These are phyloP conservation scores for Suillus bovinus DNA, from an alignment of 768 basidiomycete genomes.

Conservation along the genomic window DNA sequence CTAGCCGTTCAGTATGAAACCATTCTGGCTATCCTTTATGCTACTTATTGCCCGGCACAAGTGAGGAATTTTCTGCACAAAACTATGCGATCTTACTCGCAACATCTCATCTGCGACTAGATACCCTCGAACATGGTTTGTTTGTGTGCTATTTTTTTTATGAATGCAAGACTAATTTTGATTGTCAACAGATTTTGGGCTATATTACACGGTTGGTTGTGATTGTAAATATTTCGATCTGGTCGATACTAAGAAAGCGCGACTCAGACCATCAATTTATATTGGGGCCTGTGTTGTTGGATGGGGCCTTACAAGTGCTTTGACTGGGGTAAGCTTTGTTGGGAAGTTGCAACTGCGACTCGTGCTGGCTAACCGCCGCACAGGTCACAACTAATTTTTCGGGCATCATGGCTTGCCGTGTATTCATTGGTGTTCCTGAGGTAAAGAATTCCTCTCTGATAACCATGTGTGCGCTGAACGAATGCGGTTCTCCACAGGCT, in stretches of 20 bases:
- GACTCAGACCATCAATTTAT: conserved; percentile 55
- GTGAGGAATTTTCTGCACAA: neutral
- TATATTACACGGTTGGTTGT: conserved; percentile 47
- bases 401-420: conserved; percentile 55
- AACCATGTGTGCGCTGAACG: too few species aligned
- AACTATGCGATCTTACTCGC: neutral
- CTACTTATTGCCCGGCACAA: conserved; percentile 58
- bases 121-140: conserved; percentile 70
- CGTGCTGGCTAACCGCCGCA: neutral
- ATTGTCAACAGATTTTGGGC: conserved; percentile 49
- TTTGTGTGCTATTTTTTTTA: neutral
- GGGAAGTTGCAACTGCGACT: neutral
- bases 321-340: conserved; percentile 51
- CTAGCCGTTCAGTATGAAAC: conserved; percentile 54
- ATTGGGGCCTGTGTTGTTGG: conserved; percentile 58
- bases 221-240: neutral
- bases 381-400: conserved; percentile 56
- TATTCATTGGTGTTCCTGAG: conserved; percentile 67
- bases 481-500: conserved; percentile 35
- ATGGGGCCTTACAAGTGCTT: conserved; percentile 63
- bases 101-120: conserved; percentile 20
- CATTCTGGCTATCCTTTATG: conserved; percentile 54
- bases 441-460: conserved; percentile 20
- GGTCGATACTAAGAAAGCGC: neutral
- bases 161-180: neutral